Conservation (phyloP, 2,329 filamentous ascomycete species). For the Acarospora socialis region DNA sequence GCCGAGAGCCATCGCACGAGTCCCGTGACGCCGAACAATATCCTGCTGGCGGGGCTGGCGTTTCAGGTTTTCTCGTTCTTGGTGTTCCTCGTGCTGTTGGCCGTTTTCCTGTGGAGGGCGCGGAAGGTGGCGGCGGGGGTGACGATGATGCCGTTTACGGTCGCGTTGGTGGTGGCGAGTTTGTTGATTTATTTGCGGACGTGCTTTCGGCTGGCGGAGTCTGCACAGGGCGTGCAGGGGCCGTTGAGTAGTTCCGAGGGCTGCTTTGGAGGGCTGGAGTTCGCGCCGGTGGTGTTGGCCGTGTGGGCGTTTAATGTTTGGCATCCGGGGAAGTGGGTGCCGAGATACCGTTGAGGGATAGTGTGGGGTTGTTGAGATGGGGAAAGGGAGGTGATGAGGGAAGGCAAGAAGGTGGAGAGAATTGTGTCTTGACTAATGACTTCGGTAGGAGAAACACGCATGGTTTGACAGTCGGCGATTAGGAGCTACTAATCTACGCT, state of each 20-base stretch:
- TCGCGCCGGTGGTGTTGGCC: slow-evolving; percentile 38
- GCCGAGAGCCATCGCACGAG: slow-evolving; percentile 35
- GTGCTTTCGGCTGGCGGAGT: slow-evolving; percentile 41
- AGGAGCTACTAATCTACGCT: no score
- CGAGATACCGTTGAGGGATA: no score
- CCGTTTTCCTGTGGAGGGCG: slow-evolving; percentile 9
- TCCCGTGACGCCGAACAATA: slow-evolving; percentile 38
- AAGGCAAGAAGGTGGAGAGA: no score
- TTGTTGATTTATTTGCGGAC: slow-evolving; percentile 39
- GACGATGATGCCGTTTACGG: slow-evolving; percentile 26
- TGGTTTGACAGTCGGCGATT: no score
- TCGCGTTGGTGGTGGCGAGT: slow-evolving; percentile 31
- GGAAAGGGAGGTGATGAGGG: no score
- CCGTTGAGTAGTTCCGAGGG: slow-evolving; percentile 36
- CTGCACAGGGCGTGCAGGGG: slow-evolving; percentile 34
- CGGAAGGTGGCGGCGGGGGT: slow-evolving; percentile 14
- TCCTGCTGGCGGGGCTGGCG: slow-evolving; percentile 40
- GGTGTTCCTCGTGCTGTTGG: slow-evolving; percentile 7
- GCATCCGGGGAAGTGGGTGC: slow-evolving; percentile 31
- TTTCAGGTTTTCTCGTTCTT: slow-evolving; percentile 34
- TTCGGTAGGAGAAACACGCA: no score
- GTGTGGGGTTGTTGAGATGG: no score
- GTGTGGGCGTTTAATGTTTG: slow-evolving; percentile 32
- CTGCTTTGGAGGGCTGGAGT: slow-evolving; percentile 41
- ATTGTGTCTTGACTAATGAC: no score